Evolutionary conservation across 164 flowering plant genomes (phyloP).

Genomic region (Vitis rotundifolia): DNA sequence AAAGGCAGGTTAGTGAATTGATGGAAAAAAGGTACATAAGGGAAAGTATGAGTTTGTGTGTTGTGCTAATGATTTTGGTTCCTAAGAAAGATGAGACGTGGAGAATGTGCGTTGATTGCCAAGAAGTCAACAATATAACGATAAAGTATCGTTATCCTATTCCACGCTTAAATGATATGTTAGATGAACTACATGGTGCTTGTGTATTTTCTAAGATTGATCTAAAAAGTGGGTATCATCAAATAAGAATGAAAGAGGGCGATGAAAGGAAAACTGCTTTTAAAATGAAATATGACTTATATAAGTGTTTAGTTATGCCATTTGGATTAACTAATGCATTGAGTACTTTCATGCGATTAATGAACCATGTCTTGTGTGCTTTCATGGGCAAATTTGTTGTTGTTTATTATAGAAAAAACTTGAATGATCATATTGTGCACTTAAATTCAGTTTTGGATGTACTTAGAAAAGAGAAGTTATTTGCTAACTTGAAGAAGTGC

Average conservation of each 20-base stretch:
- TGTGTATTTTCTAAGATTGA: too few relatives aligned
- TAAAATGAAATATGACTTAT: background rate
- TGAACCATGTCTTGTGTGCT: constrained; percentile 1
- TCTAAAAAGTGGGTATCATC: too few relatives aligned
- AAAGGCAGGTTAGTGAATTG: too few relatives aligned
- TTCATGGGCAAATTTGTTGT: background rate
- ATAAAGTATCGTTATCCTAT: constrained; percentile 4
- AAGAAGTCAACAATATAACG: constrained; percentile 1
- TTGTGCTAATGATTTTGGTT: background rate
- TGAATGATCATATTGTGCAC: background rate
- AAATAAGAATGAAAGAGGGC: background rate
- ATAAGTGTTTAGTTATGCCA: background rate
- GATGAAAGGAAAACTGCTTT: constrained; percentile 1
- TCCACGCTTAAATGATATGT: too few relatives aligned
- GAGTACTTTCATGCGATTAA: too few relatives aligned
- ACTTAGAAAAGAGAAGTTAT: background rate
- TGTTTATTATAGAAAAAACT: background rate
- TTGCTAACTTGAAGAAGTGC: background rate
- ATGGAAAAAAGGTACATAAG: background rate
- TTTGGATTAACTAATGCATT: too few relatives aligned
- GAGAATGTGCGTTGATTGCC: too few relatives aligned
- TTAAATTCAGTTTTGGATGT: background rate
- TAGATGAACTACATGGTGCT: too few relatives aligned
- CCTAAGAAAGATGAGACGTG: background rate
- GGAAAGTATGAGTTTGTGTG: constrained; percentile 2